Conservation (phyloP, 1,284 basidiomycete species). For the Thelephora terrestris region DNA sequence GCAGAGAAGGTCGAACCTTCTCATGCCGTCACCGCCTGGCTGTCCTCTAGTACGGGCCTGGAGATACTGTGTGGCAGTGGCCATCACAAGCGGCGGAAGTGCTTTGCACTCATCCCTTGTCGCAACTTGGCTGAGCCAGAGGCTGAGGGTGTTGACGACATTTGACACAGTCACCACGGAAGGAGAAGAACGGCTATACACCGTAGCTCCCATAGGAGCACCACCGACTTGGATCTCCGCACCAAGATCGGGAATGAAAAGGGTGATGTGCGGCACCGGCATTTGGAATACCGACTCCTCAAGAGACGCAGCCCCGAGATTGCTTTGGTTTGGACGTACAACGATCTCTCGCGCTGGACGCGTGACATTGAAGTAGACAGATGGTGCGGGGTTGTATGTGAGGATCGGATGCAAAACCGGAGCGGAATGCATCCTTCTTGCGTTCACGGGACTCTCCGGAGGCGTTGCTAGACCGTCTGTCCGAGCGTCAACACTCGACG, state of each 20-base stretch:
- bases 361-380: not conserved
- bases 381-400: not conserved
- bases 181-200: not conserved
- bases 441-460: not conserved
- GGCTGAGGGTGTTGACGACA: not conserved
- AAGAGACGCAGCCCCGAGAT: not conserved
- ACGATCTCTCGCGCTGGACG: not conserved
- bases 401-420: not conserved
- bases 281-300: not conserved
- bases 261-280: not conserved
- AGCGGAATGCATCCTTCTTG: not conserved
- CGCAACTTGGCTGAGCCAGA: not conserved
- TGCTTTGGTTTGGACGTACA: too few relatives aligned
- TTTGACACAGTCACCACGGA: not conserved
- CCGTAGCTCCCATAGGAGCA: too few relatives aligned
- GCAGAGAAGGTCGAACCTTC: conserved; percentile 12
- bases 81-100: conserved; percentile 4
- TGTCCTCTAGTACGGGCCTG: conserved; percentile 1
- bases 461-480: not conserved
- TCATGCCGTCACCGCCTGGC: conserved; percentile 6
- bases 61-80: conserved; percentile 7
- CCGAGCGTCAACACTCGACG: not conserved
- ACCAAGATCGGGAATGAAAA: not conserved
- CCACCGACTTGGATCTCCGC: not conserved
- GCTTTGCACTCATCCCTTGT: not conserved